Conservation (phyloP, 2,329 filamentous ascomycete genomes). For the Aciculosporium take region DNA sequence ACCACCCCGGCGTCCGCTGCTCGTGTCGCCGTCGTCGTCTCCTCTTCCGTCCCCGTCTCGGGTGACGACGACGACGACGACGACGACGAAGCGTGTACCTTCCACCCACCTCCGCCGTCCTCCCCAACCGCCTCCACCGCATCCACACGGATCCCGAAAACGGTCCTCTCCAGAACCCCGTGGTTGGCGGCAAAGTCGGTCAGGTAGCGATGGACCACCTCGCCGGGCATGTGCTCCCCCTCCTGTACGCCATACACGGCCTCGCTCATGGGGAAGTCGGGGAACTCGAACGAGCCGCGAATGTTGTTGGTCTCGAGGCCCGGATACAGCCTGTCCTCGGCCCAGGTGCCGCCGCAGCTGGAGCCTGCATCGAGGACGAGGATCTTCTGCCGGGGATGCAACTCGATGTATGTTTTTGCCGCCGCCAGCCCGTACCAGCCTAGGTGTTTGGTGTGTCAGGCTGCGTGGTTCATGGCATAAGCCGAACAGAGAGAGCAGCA, state of each 20-base stretch:
- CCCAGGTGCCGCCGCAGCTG: conserved; percentile 45
- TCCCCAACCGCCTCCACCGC: conserved; percentile 18
- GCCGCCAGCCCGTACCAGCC: conserved; percentile 38
- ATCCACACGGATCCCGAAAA: conserved; percentile 36
- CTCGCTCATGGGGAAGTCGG: conserved; percentile 45
- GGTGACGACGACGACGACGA: no score
- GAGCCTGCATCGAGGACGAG: conserved; percentile 36
- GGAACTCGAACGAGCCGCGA: conserved; percentile 47
- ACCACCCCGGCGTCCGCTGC: not conserved
- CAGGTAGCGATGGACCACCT: conserved; percentile 23
- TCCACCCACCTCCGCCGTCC: conserved; percentile 9
- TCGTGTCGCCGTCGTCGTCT: not conserved
- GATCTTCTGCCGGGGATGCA: conserved; percentile 31
- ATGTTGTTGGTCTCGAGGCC: conserved; percentile 52
- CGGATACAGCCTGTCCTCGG: conserved; percentile 41
- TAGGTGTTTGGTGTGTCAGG: conserved; percentile 4
- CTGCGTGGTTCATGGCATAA: no score
- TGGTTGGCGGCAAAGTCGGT: conserved; percentile 28
- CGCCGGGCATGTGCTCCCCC: conserved; percentile 21
- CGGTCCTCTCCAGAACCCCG: conserved; percentile 31
- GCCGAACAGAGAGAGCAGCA: no score
- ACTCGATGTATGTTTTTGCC: conserved; percentile 36
- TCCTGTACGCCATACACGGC: conserved; percentile 26
- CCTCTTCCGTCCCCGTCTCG: not conserved
- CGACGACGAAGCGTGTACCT: conserved; percentile 4